Conservation (phyloP, 768 basidiomycete genomes). For the Lentinula boryana region DNA sequence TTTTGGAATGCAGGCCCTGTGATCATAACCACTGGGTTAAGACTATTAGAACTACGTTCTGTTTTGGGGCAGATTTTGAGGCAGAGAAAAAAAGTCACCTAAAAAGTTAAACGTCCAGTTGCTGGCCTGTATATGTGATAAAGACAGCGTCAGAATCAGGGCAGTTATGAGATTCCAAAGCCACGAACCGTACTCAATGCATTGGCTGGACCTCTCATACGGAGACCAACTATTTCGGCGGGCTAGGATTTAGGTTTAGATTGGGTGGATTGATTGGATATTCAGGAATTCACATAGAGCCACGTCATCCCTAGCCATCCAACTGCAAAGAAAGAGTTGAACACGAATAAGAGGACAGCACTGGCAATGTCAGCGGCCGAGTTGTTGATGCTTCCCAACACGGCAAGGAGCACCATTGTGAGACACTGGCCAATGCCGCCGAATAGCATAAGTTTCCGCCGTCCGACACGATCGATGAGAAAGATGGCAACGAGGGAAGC, state of each 20-base stretch:
- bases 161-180: background rate
- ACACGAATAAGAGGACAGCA: conserved; percentile 57
- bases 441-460: conserved; percentile 66
- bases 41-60: background rate
- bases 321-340: conserved; percentile 65
- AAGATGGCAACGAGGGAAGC: conserved; percentile 68
- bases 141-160: background rate
- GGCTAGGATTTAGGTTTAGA: conserved; percentile 19
- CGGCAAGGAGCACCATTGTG: conserved; percentile 56
- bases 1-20: conserved; percentile 54
- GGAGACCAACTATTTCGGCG: conserved; percentile 58
- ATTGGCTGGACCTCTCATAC: conserved; percentile 59
- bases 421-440: conserved; percentile 55
- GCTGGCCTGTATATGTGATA: conserved; percentile 20
- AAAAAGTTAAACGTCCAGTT: conserved; percentile 59
- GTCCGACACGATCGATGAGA: conserved; percentile 67
- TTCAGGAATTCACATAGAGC: conserved; percentile 46
- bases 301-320: conserved; percentile 72
- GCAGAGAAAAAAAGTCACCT: conserved; percentile 5
- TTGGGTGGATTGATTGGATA: background rate
- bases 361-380: conserved; percentile 44
- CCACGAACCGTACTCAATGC: conserved; percentile 47
- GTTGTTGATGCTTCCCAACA: conserved; percentile 47
- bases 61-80: background rate
- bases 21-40: conserved; percentile 46